Evolutionary conservation across 176 grass and related monocot genomes (phyloP), one percentile per base, ranked within the genome.

Genomic region (Bonia amplexicaulis): DNA sequence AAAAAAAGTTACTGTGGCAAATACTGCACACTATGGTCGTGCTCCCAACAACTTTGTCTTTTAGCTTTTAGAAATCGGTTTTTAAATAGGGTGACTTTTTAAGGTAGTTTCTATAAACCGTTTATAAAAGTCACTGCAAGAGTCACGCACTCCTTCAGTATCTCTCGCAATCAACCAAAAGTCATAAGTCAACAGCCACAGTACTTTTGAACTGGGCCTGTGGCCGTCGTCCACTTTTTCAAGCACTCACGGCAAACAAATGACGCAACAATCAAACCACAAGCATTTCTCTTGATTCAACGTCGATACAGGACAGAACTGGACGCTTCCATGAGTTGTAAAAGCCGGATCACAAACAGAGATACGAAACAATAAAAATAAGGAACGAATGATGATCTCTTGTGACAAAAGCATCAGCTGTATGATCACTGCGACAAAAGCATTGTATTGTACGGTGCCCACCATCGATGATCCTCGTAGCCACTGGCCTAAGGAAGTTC

Each of bases 321-420:
- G 25, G 10, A 76, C 79, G 85, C 17, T 83, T 79, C 67, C 61
- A 44, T 68, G 10, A 68, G 48, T 67, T 52, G 74, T 10, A 83
- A 29, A 40, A 49, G 49, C 9, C 3, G 6, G 55, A 92, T 62
- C 31, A 58, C 64, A 73, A 88, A 83, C 19, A 48, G 12, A 35
- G 55, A 10, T 15, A 48, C 6, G 25, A 75, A 73, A 20, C 12
- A 85, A 79, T 4, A n/a, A 47, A 77, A 71, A 33, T 19, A 41
- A 62, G 47, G 5, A 91, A 93, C 86, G 78, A 83, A 85, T 61
- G 77, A 40, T 44, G 16, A 79, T 73, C 17, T 76, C 66, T 12
- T 55, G 66, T 37, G 83, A 46, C 26, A 62, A 84, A 84, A 88
- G 41, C 79, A 77, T 87, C 68, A 55, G 77, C 58, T 26, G 71